Percentiles rank a stretch among this genome's conserved stretches.
These are phyloP conservation scores for Stephanodiscus minutulus DNA, from an alignment of 108 stramenopile species.

Conservation along the genomic window DNA sequence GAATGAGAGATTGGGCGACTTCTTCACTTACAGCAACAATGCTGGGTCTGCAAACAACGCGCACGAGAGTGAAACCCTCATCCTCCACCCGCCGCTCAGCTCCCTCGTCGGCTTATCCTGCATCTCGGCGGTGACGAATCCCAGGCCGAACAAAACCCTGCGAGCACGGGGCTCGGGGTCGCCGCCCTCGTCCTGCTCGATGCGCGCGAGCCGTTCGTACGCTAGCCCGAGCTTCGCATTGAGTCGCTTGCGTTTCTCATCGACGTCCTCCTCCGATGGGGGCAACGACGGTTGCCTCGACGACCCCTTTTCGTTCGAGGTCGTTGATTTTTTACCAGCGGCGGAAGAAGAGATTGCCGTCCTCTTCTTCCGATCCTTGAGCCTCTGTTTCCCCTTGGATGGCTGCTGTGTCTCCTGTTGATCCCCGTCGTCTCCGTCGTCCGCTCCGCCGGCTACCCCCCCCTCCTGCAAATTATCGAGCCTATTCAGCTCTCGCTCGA, in stretches of 20 bases:
- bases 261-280: conserved; percentile 28
- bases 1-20: conserved; percentile 16
- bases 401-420: conserved; percentile 2
- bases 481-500: conserved; percentile 57
- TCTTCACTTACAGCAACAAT: conserved; percentile 59
- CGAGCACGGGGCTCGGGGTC: conserved; percentile 68
- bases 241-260: conserved; percentile 47
- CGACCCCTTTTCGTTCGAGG: not conserved
- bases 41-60: conserved; percentile 91
- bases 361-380: conserved; percentile 50
- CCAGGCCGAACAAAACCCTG: conserved; percentile 78
- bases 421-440: conserved; percentile 3
- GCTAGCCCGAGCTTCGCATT: conserved; percentile 48
- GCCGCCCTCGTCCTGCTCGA: conserved; percentile 69
- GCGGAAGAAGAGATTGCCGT: conserved; percentile 21
- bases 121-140: conserved; percentile 82
- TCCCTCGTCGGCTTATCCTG: conserved; percentile 76
- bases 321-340: conserved; percentile 20
- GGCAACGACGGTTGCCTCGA: not conserved
- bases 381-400: conserved; percentile 49
- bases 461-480: conserved; percentile 46
- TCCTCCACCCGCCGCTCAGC: conserved; percentile 94
- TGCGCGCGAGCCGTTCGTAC: conserved; percentile 60
- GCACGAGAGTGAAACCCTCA: conserved; percentile 91
- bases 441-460: not conserved